Percentiles rank a stretch among this genome's conserved stretches.
Evolutionary conservation across 176 grass and related monocot genomes (phyloP).

Genomic region (Musa itinerans): DNA sequence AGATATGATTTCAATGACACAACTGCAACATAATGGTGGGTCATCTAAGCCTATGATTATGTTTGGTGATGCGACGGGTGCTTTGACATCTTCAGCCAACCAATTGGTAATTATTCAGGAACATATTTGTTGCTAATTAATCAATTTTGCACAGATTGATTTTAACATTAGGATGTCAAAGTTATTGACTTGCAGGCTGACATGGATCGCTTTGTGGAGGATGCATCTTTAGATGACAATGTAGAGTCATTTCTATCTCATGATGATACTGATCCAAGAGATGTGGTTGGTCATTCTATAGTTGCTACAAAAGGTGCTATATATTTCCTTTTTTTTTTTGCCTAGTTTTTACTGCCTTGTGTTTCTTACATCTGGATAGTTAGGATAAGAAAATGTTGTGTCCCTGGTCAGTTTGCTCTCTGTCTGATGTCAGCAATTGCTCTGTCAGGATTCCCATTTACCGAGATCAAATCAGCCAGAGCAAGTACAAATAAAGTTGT

Average conservation of each 20-base stretch:
- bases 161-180: neutral
- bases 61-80: constrained; percentile 73
- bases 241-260: constrained; percentile 99
- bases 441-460: constrained; percentile 60
- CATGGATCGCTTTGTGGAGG: constrained; percentile 88
- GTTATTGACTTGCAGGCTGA: constrained; percentile 58
- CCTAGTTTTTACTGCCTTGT: neutral
- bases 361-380: neutral
- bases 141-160: neutral
- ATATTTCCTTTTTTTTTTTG: neutral
- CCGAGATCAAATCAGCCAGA: constrained; percentile 41
- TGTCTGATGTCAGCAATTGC: neutral
- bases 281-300: constrained; percentile 65
- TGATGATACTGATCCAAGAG: constrained; percentile 96
- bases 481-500: constrained; percentile 67
- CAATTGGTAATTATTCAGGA: constrained; percentile 44
- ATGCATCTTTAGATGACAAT: constrained; percentile 93
- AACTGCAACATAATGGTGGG: constrained; percentile 66
- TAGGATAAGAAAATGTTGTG: neutral
- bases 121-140: neutral
- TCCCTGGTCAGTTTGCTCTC: neutral
- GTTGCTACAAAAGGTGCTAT: constrained; percentile 78
- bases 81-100: constrained; percentile 76
- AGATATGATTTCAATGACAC: constrained; percentile 78
- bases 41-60: constrained; percentile 68